Conservation (phyloP, 2,329 filamentous ascomycete genomes). For the Colletotrichum musicola region DNA sequence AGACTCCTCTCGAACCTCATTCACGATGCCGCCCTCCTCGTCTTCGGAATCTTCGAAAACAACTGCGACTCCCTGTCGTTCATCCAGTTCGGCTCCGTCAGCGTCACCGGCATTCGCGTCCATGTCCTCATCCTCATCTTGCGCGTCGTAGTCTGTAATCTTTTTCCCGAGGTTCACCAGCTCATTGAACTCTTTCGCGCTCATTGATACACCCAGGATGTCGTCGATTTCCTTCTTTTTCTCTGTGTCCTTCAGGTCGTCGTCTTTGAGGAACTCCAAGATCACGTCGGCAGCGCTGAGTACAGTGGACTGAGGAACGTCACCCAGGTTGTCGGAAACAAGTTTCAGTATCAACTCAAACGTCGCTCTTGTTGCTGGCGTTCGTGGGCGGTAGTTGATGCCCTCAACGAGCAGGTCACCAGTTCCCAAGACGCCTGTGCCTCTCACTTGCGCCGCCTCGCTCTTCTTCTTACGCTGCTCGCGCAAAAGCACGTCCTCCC, state of each 20-base stretch:
- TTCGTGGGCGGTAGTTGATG: slow-evolving; percentile 90
- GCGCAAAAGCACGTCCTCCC: slow-evolving; percentile 83
- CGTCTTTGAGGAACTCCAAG: slow-evolving; percentile 92
- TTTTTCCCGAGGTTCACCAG: slow-evolving; percentile 97
- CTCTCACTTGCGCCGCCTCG: slow-evolving; percentile 75
- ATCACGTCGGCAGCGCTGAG: slow-evolving; percentile 94
- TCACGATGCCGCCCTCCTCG: slow-evolving; percentile 81
- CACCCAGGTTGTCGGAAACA: slow-evolving; percentile 88
- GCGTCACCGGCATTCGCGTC: slow-evolving; percentile 74
- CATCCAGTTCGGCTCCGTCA: slow-evolving; percentile 84
- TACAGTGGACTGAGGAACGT: slow-evolving; percentile 92
- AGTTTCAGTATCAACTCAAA: slow-evolving; percentile 96
- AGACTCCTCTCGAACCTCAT: slow-evolving; percentile 89
- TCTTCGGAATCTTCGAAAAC: slow-evolving; percentile 95
- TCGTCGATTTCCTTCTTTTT: slow-evolving; percentile 99
- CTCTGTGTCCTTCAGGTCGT: slow-evolving; percentile 95
- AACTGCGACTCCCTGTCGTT: slow-evolving; percentile 95
- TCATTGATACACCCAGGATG: slow-evolving; percentile 84
- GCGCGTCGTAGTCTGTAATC: slow-evolving; percentile 97
- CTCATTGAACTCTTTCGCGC: slow-evolving; percentile 94
- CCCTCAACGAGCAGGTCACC: slow-evolving; percentile 91
- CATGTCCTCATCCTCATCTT: slow-evolving; percentile 94
- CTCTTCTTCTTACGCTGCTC: slow-evolving; percentile 91
- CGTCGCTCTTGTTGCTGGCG: slow-evolving; percentile 89
- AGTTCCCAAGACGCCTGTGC: slow-evolving; percentile 83